phyloP scores from a whole-genome alignment of 1,284 basidiomycete species.

The Tremellales sp. region DNA sequence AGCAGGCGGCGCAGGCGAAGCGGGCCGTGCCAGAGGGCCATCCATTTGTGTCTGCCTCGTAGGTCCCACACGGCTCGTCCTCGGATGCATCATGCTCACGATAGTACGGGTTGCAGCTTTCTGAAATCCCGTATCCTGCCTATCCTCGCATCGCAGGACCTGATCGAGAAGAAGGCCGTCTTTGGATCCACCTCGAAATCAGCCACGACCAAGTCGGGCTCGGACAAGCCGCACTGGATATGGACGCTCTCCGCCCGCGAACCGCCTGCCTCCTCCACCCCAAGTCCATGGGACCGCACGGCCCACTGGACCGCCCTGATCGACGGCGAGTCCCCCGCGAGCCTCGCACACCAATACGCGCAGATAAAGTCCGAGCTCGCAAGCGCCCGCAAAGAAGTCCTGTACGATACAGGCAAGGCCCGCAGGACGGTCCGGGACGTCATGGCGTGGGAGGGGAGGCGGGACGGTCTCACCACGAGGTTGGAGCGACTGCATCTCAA shows the following conservation, averaged over 20 bases:
- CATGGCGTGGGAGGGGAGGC: conserved; percentile 25
- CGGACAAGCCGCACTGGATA: conserved; percentile 8
- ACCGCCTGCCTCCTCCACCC: conserved; percentile 5
- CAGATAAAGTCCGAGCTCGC: not conserved
- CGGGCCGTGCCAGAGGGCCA: conserved; percentile 31
- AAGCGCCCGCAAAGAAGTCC: conserved; percentile 7
- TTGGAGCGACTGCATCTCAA: conserved; percentile 37
- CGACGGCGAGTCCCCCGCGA: conserved; percentile 7
- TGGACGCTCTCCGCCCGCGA: conserved; percentile 9
- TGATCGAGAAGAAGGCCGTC: conserved; percentile 25
- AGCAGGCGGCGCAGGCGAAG: too few relatives aligned
- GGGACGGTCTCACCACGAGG: conserved; percentile 27
- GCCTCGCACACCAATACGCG: conserved; percentile 4
- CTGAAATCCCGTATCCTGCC: conserved; percentile 41
- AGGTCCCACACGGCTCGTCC: conserved; percentile 7
- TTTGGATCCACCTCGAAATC: conserved; percentile 1
- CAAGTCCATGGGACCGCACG: conserved; percentile 2
- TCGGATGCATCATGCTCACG: not conserved
- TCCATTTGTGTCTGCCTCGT: conserved; percentile 39
- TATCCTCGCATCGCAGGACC: conserved; percentile 31
- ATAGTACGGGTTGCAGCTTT: conserved; percentile 20
- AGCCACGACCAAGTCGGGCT: not conserved
- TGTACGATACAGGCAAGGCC: conserved; percentile 2
- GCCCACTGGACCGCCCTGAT: conserved; percentile 25
- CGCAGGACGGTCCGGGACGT: conserved; percentile 24